Percentiles rank a stretch among this genome's conserved stretches.
These are phyloP conservation scores for Vanilla planifolia DNA, from an alignment of 106 monocot species.

Conservation along the genomic window DNA sequence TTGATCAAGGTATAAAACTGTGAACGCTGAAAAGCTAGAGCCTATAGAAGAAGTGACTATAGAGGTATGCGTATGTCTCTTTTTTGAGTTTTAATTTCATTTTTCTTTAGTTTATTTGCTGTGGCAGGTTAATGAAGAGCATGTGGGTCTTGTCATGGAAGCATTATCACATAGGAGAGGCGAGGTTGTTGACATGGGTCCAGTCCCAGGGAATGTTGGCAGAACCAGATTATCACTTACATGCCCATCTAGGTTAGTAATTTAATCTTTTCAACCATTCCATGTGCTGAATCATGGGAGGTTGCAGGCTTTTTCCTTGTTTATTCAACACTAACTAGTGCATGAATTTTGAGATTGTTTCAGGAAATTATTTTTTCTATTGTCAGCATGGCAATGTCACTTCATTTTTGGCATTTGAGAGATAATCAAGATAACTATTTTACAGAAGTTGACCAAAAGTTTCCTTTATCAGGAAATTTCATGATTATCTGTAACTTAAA, in stretches of 20 bases:
- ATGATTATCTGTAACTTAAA: no score
- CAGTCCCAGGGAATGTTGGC: constrained; percentile 70
- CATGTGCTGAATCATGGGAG: neutral
- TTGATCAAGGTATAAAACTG: constrained; percentile 79
- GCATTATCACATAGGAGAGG: constrained; percentile 91
- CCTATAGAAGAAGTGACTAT: constrained; percentile 99
- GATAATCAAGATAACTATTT: neutral
- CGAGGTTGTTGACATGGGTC: constrained; percentile 94
- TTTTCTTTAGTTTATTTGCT: neutral
- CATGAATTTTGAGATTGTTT: neutral
- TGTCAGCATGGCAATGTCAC: neutral
- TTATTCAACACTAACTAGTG: neutral
- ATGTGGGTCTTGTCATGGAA: constrained; percentile 99
- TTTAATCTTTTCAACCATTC: neutral
- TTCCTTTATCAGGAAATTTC: no score
- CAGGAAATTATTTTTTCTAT: neutral
- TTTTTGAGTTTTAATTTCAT: neutral
- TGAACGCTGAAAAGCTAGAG: constrained; percentile 69
- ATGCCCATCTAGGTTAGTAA: constrained; percentile 88
- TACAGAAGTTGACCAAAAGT: no score
- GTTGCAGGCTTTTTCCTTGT: neutral
- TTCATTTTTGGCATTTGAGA: neutral
- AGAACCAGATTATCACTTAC: constrained; percentile 76
- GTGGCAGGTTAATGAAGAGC: constrained; percentile 90
- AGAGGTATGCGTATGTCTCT: constrained; percentile 49